Percentiles rank a stretch among this genome's conserved stretches.
Evolutionary conservation across 148 eudicot genomes (phyloP).

Genomic region (Pharnaceum exiguum): DNA sequence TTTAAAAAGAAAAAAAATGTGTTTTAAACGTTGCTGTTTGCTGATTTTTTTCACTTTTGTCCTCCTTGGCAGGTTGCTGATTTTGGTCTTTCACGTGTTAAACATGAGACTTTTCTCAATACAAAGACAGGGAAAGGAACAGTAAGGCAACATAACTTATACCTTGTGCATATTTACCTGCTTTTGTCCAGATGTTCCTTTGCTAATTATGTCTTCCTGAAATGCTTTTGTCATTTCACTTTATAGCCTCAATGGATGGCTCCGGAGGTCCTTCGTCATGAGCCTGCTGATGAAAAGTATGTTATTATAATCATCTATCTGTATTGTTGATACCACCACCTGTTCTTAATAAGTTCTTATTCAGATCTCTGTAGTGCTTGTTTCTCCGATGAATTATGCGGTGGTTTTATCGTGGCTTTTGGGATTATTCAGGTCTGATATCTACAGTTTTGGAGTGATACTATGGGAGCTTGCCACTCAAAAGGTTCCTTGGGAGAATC

Average conservation of each 20-base stretch:
- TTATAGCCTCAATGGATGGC: slow-evolving; percentile 99
- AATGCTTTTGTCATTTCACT: background rate
- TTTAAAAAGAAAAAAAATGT: background rate
- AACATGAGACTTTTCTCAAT: slow-evolving; percentile 74
- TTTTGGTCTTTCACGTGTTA: slow-evolving; percentile 94
- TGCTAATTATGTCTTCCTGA: background rate
- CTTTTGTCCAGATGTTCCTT: slow-evolving; percentile 1
- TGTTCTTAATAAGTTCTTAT: too few relatives aligned
- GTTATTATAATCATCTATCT: slow-evolving; percentile 18
- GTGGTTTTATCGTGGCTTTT: background rate
- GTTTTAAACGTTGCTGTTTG: background rate
- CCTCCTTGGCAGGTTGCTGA: slow-evolving; percentile 77
- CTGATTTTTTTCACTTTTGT: too few relatives aligned
- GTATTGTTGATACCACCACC: too few relatives aligned
- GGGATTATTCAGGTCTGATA: slow-evolving; percentile 61
- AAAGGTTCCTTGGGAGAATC: slow-evolving; percentile 94
- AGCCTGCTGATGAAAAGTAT: slow-evolving; percentile 90
- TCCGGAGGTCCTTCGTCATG: slow-evolving; percentile 97
- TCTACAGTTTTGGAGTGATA: slow-evolving; percentile 90
- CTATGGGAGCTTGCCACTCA: slow-evolving; percentile 94
- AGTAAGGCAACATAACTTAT: slow-evolving; percentile 36
- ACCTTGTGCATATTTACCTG: background rate
- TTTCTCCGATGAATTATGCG: too few relatives aligned
- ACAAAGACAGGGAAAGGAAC: slow-evolving; percentile 97
- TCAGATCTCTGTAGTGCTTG: too few relatives aligned